These are phyloP conservation scores for Fonsecaea multimorphosa DNA, from an alignment of 2,329 filamentous ascomycete genomes.

Conservation along the genomic window DNA sequence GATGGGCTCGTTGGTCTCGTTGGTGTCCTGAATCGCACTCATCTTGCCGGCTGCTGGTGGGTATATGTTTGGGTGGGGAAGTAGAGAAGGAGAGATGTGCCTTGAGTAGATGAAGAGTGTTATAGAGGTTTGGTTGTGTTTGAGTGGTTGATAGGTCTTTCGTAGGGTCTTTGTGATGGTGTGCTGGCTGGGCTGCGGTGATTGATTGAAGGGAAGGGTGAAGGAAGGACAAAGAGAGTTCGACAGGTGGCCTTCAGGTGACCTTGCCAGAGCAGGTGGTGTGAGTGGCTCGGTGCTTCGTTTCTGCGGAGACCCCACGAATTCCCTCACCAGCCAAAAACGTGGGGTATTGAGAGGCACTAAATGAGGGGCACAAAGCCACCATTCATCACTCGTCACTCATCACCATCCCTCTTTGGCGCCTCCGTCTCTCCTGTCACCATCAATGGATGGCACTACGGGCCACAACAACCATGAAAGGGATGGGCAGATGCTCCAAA, in stretches of 20 bases:
- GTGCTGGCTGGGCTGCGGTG: background rate
- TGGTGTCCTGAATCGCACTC: conserved; percentile 57
- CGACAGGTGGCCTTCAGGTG: conserved; percentile 8
- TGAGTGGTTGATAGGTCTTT: background rate
- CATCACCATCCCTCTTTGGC: too few species aligned
- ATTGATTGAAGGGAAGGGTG: background rate
- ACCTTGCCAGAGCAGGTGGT: background rate
- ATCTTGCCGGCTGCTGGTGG: conserved; percentile 45
- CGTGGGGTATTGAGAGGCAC: conserved; percentile 25
- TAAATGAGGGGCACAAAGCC: conserved; percentile 1
- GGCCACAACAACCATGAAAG: too few species aligned
- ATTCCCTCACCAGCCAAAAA: conserved; percentile 16
- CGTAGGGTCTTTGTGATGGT: background rate
- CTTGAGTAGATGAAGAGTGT: background rate
- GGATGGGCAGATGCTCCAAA: too few species aligned
- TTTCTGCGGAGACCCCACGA: conserved; percentile 35
- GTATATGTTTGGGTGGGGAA: conserved; percentile 4
- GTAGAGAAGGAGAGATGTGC: conserved; percentile 3
- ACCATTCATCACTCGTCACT: too few species aligned
- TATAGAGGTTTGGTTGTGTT: background rate
- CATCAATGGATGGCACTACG: too few species aligned
- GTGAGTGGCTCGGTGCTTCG: background rate
- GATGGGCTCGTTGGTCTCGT: conserved; percentile 53
- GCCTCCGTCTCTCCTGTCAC: too few species aligned
- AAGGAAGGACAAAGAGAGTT: background rate